Evolutionary conservation across 2,329 filamentous ascomycete genomes (phyloP).

Genomic region (Fusarium begoniae): DNA sequence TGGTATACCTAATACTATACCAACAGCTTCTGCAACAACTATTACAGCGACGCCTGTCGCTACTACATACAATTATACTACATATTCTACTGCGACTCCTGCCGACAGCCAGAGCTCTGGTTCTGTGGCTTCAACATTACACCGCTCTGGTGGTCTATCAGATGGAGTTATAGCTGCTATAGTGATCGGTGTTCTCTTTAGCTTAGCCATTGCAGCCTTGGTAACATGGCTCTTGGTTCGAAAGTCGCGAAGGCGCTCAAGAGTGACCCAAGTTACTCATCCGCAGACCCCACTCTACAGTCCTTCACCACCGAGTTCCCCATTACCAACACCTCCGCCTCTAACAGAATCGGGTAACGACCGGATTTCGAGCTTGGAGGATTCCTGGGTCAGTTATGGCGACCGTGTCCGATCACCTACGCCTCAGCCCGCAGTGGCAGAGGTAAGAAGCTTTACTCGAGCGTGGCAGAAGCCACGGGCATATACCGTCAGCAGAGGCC

Average conservation of each 20-base stretch:
- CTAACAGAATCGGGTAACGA: slow-evolving; percentile 13
- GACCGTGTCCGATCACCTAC: slow-evolving; percentile 37
- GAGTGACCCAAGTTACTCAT: neutral
- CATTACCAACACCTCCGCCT: neutral
- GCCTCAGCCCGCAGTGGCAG: slow-evolving; percentile 39
- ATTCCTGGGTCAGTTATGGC: slow-evolving; percentile 29
- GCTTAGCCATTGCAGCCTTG: neutral
- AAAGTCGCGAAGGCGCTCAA: slow-evolving; percentile 4
- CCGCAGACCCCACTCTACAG: neutral
- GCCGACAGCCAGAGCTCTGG: neutral
- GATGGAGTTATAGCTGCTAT: slow-evolving; percentile 33
- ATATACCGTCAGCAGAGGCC: slow-evolving; percentile 30
- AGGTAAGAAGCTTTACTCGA: slow-evolving; percentile 36
- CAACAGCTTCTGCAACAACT: neutral
- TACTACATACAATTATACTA: slow-evolving; percentile 1
- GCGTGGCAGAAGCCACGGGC: slow-evolving; percentile 36
- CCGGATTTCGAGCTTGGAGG: neutral
- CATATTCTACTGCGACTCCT: neutral
- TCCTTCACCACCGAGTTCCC: neutral
- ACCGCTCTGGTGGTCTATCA: neutral
- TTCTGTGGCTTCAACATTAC: neutral
- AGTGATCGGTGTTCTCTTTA: slow-evolving; percentile 20
- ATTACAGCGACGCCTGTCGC: neutral
- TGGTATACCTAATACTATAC: neutral
- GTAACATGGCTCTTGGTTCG: slow-evolving; percentile 22